Base-by-base conservation (phyloP, 2,329 filamentous ascomycete genomes). In the Neonectria coccinea region DNA sequence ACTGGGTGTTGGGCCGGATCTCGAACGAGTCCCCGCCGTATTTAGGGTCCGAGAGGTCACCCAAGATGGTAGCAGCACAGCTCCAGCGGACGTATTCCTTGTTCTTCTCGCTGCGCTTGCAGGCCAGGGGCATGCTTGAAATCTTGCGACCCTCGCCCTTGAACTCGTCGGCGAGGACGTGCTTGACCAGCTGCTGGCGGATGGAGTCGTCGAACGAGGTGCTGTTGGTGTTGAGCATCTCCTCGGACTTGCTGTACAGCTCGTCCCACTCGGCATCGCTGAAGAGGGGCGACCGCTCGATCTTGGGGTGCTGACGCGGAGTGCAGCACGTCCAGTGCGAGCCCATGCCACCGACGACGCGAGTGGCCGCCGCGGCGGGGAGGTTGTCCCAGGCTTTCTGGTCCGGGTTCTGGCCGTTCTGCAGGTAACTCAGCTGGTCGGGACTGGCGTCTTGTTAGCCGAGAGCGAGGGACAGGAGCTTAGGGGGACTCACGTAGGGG, bases 301-400 rank as follows among this genome's bases (percentile, higher is more conserved):
- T 45, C 10, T 11, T 18, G 2, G 36, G n/a, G 18, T 59, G 39
- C 48, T 59, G n/a, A 14, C 57, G 57, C 11, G 57, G 57, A 2
- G 39, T 59, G n/a, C 57, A 59, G 48, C 57, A 59, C 5, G 57
- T 59, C 57, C 57, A 59, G 29, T 59, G 57, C 5, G 57, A 53
- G 20, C 57, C 57, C 57, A 54, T 54, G 11, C 57, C 57, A 11
- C 57, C 57, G 18, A 59, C 57, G 4, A 59, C 48, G 6, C 57
- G 57, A 18, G 57, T 25, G 0, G 57, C 57, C 10, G 48, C 48
- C 5, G 57, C 57, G 1, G 48, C 39, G 2, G 57, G 48, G 7
- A 59, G 48, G 36, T 59, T 59, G 14, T 29, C 31, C 8, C 4
- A 31, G 14, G 57, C 10, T 11, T 54, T 14, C 18, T 59, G 57